Base-by-base conservation (phyloP, 2,329 filamentous ascomycete species). In the Rachicladosporium sp. region DNA sequence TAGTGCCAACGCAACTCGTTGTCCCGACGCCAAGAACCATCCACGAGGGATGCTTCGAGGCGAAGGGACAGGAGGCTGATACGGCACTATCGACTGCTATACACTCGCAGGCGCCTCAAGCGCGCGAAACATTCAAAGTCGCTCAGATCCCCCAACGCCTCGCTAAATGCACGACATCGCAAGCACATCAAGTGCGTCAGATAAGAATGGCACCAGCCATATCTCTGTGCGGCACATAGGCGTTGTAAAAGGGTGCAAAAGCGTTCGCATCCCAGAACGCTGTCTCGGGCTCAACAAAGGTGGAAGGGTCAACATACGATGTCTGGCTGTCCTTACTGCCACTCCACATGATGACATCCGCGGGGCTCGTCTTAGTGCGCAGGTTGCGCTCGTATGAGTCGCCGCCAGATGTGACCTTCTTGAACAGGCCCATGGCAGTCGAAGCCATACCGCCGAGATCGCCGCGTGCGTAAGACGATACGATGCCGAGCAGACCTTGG, bases 281-380 rank as follows among this genome's bases (percentile, higher is more conserved):
- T 8, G 23, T 27, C 7, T 27, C 23, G 23, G 23, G 23, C 23
- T 27, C 23, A 47, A 44, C 23, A 27, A 27, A 3, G 7, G 23
- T 27, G 41, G 29, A 34, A 36, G 51, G 57, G 46, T 56, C 48
- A 53, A 78, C 81, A 66, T 69, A 86, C 80, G 82, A 88, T 50
- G 91, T 98, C 65, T 96, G 91, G 45, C 80, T 77, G 58, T 98
- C 91, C 64, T 94, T 95, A 67, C 85, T 93, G 42, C 91, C 91
- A 45, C 85, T 93, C 82, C 88, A 94, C 84, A 95, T 93, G 58
- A 98, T 77, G 27, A 98, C 91, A 62, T 98, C 91, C 31, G 91
- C 91, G 1, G 88, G 81, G 40, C 82, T 91, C 10, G 91, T 96
- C 67, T 93, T 93, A 32, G 89, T 96, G 49, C 82, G 74, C 58